Evolutionary conservation across 306 rosid species (phyloP).

Genomic region (Vigna unguiculata): DNA sequence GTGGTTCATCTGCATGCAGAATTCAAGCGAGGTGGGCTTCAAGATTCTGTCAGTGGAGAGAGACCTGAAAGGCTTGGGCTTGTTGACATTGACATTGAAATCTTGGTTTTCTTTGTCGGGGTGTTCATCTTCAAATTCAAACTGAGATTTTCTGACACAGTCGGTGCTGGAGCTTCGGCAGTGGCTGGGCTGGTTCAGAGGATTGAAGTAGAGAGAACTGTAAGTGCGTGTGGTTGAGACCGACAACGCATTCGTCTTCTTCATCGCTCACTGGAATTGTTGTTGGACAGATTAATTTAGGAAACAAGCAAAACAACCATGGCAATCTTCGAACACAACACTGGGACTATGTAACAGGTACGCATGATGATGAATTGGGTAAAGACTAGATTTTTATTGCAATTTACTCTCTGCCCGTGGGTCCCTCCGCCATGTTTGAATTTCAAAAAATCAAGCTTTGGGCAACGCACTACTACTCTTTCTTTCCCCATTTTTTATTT

Average conservation of each 20-base stretch:
- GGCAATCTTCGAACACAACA: too few relatives aligned
- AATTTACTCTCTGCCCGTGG: too few relatives aligned
- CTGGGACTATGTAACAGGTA: too few relatives aligned
- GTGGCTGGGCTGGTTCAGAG: constrained; percentile 58
- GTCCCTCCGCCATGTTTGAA: constrained; percentile 34
- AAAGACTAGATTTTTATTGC: too few relatives aligned
- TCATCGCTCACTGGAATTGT: background rate
- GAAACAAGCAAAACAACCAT: background rate
- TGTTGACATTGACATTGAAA: constrained; percentile 34
- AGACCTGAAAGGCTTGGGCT: constrained; percentile 53
- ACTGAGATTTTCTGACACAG: constrained; percentile 34
- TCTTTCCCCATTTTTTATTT: background rate
- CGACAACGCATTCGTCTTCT: background rate
- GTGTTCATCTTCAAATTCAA: background rate
- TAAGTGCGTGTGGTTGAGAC: background rate
- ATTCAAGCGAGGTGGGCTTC: constrained; percentile 75
- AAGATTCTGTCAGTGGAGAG: constrained; percentile 62
- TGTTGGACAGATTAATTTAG: too few relatives aligned
- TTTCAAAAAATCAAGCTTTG: constrained; percentile 43
- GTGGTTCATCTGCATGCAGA: constrained; percentile 81
- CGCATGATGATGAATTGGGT: too few relatives aligned
- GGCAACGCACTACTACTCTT: constrained; percentile 15
- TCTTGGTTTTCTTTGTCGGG: constrained; percentile 69
- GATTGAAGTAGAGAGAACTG: constrained; percentile 57
- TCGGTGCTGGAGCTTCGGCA: constrained; percentile 74